Base-by-base conservation (phyloP, 129 eudicot genomes). In the Oenanthe sinensis region DNA sequence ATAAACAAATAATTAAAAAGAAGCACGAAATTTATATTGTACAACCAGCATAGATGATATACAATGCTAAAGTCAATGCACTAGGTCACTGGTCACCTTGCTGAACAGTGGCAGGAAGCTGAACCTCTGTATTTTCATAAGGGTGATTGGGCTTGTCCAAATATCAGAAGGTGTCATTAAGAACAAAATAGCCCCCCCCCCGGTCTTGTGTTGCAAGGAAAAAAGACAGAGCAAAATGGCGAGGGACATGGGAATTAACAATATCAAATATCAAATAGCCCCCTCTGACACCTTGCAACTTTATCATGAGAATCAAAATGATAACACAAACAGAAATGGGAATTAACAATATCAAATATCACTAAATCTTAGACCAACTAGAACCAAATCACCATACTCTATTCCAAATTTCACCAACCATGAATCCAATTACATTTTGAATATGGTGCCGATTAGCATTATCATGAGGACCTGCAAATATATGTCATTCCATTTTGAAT, bases 121-220 rank as follows among this genome's bases (percentile, higher is more conserved):
- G 85, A 71, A 28, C 88, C 84, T 83, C 87, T 70, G 37, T 82
- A 52, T 65, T 77, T 60, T 28, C 86, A 74, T 70, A 81, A 43
- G 49, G 71, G 28, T 72, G 79, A 28, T 69, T 74, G 50, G 50
- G 81, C 36, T 24, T 85, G 54, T 88, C 91, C 84, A 89, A 44
- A 77, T 87, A 96, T 24, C 95, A 87, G 55, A 96, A 89, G 28
- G 92, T 87, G 86, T 96, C 97, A 76, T 92, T 96, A 79, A 96
- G 77, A 78, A 96, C 97, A 87, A 82, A 96, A 89, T 83, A 96
- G 22, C 77, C 20, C 97, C 77, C 20, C 97, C 77, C 99, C 58
- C 78, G 85, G 42, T 96, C 97, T 83, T 96, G 99, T 11, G 99
- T 95, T 46, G 99, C 99, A 36, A 96, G 97, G 77, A 96, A 96